phyloP scores from a whole-genome alignment of 192 early-diverging fungal species.

The Spizellomyces punctatus region DNA sequence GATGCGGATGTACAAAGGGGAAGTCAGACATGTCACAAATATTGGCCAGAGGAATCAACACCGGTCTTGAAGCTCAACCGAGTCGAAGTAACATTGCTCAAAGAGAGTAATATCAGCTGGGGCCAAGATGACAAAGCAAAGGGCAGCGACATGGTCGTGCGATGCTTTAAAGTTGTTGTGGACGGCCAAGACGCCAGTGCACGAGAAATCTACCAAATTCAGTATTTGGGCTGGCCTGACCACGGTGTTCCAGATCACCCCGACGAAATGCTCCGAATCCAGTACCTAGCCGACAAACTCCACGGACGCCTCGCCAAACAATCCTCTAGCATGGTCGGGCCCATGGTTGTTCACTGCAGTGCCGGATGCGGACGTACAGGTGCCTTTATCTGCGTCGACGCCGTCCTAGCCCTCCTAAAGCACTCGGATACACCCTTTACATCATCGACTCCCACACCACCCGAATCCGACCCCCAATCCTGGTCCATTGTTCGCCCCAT shows the following conservation, averaged over 20 bases:
- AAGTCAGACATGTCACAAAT: slow-evolving; percentile 72
- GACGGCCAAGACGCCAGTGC: slow-evolving; percentile 25
- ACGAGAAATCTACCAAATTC: slow-evolving; percentile 60
- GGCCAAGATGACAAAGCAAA: background rate
- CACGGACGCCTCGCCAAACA: slow-evolving; percentile 44
- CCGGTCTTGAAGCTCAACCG: slow-evolving; percentile 46
- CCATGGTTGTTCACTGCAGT: slow-evolving; percentile 82
- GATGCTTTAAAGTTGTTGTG: slow-evolving; percentile 48
- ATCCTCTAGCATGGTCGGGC: slow-evolving; percentile 33
- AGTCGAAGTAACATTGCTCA: slow-evolving; percentile 35
- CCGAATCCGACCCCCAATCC: background rate
- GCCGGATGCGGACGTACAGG: slow-evolving; percentile 89
- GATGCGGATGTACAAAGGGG: slow-evolving; percentile 64
- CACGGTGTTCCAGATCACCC: slow-evolving; percentile 70
- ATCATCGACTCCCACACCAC: background rate
- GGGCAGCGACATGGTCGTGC: slow-evolving; percentile 51
- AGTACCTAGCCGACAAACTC: slow-evolving; percentile 53
- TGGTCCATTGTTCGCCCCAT: slow-evolving; percentile 19
- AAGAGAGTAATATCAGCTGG: background rate
- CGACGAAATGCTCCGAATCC: slow-evolving; percentile 52
- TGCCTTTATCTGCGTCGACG: slow-evolving; percentile 76
- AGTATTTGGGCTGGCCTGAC: slow-evolving; percentile 82
- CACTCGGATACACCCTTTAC: background rate
- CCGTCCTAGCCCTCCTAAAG: slow-evolving; percentile 35
- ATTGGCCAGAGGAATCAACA: slow-evolving; percentile 69